A percentile compares a stretch with the other conserved stretches of the same genome.
Conservation (phyloP, 2,329 filamentous ascomycete species). For the Pyrenophora graminea region DNA sequence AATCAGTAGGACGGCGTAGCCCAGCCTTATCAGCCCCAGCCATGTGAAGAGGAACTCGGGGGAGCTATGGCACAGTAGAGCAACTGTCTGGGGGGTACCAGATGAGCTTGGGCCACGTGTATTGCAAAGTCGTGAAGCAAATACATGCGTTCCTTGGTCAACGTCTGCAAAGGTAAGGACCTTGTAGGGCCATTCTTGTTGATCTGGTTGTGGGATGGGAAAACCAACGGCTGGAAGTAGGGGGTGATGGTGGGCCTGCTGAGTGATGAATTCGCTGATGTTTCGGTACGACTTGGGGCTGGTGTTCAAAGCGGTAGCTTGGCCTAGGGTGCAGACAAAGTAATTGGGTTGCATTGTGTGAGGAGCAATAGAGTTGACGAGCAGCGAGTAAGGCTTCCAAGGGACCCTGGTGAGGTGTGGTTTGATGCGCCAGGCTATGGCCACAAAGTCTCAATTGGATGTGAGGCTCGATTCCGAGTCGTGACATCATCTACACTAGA, state of each 20-base stretch:
- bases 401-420: not conserved
- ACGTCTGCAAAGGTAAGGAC: slow-evolving; percentile 47
- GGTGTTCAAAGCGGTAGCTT: slow-evolving; percentile 52
- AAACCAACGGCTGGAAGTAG: slow-evolving; percentile 57
- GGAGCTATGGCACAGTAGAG: slow-evolving; percentile 61
- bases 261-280: slow-evolving; percentile 57
- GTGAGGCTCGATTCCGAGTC: slow-evolving; percentile 18
- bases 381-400: not conserved
- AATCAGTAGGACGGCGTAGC: slow-evolving; percentile 60
- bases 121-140: slow-evolving; percentile 41
- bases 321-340: slow-evolving; percentile 65
- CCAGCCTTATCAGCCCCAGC: slow-evolving; percentile 62
- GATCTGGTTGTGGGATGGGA: slow-evolving; percentile 37
- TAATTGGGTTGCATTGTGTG: slow-evolving; percentile 52
- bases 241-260: slow-evolving; percentile 49
- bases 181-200: slow-evolving; percentile 29
- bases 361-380: not conserved
- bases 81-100: slow-evolving; percentile 48
- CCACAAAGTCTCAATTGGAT: not conserved
- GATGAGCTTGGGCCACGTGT: slow-evolving; percentile 15
- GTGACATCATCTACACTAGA: slow-evolving; percentile 34
- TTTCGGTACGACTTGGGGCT: slow-evolving; percentile 48
- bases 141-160: slow-evolving; percentile 38
- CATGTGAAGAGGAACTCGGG: slow-evolving; percentile 63
- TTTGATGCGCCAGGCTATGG: not conserved